These are phyloP conservation scores for Eucalyptus marginata DNA, from an alignment of 345 rosid species.

Conservation along the genomic window DNA sequence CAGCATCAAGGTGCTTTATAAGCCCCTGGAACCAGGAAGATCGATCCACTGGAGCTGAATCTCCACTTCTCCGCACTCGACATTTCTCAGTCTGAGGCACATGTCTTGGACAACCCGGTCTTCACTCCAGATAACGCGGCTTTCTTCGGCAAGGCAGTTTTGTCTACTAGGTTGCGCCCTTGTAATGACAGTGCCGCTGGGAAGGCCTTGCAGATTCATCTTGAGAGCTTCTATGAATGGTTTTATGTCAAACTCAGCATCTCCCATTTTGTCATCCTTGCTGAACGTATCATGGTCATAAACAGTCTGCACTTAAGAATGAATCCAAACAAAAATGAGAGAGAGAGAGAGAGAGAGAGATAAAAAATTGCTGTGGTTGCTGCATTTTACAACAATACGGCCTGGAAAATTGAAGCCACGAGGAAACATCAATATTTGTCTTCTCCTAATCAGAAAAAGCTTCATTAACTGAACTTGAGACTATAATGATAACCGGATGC, in stretches of 20 bases:
- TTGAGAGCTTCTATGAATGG: conserved; percentile 51
- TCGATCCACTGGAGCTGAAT: conserved; percentile 81
- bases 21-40: conserved; percentile 60
- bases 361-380: not conserved
- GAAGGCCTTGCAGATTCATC: conserved; percentile 37
- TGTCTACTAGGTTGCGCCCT: conserved; percentile 37
- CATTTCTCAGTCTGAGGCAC: conserved; percentile 60
- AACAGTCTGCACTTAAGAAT: conserved; percentile 32
- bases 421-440: not conserved
- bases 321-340: not conserved
- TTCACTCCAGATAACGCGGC: conserved; percentile 25
- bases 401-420: not conserved
- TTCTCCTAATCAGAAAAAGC: not conserved
- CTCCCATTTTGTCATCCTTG: conserved; percentile 92
- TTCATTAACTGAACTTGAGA: not conserved
- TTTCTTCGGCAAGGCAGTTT: conserved; percentile 70
- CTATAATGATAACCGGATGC: not conserved
- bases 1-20: not conserved
- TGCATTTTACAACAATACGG: not conserved
- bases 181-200: conserved; percentile 52
- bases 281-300: conserved; percentile 80
- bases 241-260: conserved; percentile 69
- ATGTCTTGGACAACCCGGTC: conserved; percentile 55
- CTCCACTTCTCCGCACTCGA: conserved; percentile 87
- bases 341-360: not conserved